Conservation (phyloP, 2,329 filamentous ascomycete species). For the Oidium heveae region DNA sequence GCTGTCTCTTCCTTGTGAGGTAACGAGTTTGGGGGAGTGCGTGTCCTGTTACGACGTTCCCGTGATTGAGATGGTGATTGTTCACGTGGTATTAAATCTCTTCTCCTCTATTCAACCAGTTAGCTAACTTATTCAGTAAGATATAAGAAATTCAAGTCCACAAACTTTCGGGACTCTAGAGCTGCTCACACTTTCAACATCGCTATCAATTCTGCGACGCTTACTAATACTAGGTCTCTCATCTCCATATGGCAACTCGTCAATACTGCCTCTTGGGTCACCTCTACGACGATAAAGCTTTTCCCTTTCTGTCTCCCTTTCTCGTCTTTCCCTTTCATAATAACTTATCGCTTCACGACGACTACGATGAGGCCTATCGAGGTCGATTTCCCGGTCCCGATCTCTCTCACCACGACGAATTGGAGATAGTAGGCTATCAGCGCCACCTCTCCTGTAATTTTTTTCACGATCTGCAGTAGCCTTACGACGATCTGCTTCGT, state of each 20-base stretch:
- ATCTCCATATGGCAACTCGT: no score
- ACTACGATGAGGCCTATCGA: conserved; percentile 19
- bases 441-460: conserved; percentile 63
- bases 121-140: conserved; percentile 2
- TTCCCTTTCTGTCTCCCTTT: conserved; percentile 77
- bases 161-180: conserved; percentile 37
- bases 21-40: conserved; percentile 27
- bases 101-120: conserved; percentile 33
- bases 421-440: conserved; percentile 30
- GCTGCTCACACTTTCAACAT: conserved; percentile 33
- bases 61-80: conserved; percentile 27
- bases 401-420: conserved; percentile 13
- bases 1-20: conserved; percentile 21
- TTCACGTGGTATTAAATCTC: conserved; percentile 32
- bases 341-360: conserved; percentile 36
- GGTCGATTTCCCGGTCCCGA: conserved; percentile 16
- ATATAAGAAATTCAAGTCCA: conserved; percentile 2
- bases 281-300: conserved; percentile 58
- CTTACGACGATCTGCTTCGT: conserved; percentile 84
- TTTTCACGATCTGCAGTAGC: conserved; percentile 85
- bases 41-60: conserved; percentile 28
- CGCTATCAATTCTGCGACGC: conserved; percentile 60
- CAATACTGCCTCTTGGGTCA: no score
- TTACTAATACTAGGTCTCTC: no score
- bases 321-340: conserved; percentile 69